Percentiles rank a stretch among this genome's conserved stretches.
phyloP scores from a whole-genome alignment of 345 rosid species.

The Pistacia atlantica region DNA sequence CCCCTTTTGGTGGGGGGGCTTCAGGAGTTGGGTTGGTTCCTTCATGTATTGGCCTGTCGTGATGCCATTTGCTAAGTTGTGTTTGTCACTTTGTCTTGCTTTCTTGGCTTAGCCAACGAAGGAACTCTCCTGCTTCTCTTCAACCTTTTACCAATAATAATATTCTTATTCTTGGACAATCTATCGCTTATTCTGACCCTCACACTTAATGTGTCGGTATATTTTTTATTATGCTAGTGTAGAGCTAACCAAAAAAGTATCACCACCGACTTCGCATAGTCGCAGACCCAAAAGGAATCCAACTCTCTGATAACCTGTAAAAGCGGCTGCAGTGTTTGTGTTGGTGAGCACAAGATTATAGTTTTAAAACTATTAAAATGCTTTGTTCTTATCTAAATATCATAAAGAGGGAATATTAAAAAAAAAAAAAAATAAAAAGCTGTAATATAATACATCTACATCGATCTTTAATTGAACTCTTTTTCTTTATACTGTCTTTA shows the following conservation, averaged over 20 bases:
- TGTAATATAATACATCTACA: too few relatives aligned
- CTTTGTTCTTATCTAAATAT: too few relatives aligned
- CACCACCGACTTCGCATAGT: slow-evolving; percentile 31
- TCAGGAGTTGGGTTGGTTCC: slow-evolving; percentile 14
- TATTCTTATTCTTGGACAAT: slow-evolving; percentile 6
- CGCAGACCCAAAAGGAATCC: slow-evolving; percentile 22
- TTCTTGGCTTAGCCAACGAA: neutral
- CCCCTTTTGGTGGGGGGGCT: neutral
- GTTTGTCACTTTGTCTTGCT: slow-evolving; percentile 21
- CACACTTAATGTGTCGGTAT: slow-evolving; percentile 17
- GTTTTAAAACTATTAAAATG: neutral
- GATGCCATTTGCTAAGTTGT: slow-evolving; percentile 2
- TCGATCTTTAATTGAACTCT: neutral
- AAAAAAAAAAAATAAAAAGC: too few relatives aligned
- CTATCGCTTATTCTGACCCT: slow-evolving; percentile 8
- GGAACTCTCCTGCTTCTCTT: neutral
- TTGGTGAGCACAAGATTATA: slow-evolving; percentile 13
- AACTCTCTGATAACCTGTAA: slow-evolving; percentile 25
- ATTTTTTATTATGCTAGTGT: slow-evolving; percentile 1
- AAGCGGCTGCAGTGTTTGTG: slow-evolving; percentile 28
- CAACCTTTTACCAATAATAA: neutral
- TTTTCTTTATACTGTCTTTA: too few relatives aligned
- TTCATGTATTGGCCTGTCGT: slow-evolving; percentile 16
- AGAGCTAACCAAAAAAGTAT: neutral
- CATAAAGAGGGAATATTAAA: too few relatives aligned